Conservation (phyloP, 2,329 filamentous ascomycete species). For the Aspergillus ruber region DNA sequence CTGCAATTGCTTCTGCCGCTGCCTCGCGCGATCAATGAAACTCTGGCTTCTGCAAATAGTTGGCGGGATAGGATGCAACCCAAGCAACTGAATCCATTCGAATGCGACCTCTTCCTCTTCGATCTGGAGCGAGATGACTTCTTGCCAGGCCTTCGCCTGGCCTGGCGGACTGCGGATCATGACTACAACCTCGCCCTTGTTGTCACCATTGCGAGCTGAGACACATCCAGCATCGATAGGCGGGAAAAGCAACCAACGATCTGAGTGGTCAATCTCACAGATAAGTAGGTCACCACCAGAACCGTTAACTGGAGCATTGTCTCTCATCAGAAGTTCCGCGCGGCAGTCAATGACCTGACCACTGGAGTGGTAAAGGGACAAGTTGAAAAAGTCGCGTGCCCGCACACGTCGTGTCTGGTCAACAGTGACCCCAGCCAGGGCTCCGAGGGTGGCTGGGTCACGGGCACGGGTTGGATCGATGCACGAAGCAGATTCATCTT, state of each 20-base stretch:
- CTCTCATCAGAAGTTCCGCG: constrained; percentile 78
- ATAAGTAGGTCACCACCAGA: constrained; percentile 81
- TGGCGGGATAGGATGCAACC: constrained; percentile 57
- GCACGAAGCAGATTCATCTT: constrained; percentile 78
- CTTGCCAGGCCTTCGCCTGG: constrained; percentile 65
- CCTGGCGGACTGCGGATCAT: constrained; percentile 74
- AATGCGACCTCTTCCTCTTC: constrained; percentile 69
- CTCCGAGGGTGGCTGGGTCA: constrained; percentile 69
- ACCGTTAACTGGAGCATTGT: constrained; percentile 62
- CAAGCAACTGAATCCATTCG: constrained; percentile 87
- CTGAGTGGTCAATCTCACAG: constrained; percentile 73
- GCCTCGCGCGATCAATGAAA: constrained; percentile 43
- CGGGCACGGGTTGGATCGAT: constrained; percentile 77
- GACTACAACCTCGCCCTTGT: constrained; percentile 66
- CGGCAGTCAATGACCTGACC: constrained; percentile 85
- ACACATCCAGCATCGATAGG: constrained; percentile 67
- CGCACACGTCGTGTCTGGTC: constrained; percentile 75
- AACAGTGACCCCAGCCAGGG: constrained; percentile 63
- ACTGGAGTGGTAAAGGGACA: constrained; percentile 79
- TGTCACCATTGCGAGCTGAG: constrained; percentile 72
- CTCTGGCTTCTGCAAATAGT: constrained; percentile 49
- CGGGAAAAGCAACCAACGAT: constrained; percentile 84
- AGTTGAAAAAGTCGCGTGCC: constrained; percentile 82
- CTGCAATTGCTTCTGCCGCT: constrained; percentile 23
- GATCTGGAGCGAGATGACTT: constrained; percentile 70